phyloP scores from a whole-genome alignment of 192 early-diverging fungal genomes.

The Borealophlyctis nickersoniae region DNA sequence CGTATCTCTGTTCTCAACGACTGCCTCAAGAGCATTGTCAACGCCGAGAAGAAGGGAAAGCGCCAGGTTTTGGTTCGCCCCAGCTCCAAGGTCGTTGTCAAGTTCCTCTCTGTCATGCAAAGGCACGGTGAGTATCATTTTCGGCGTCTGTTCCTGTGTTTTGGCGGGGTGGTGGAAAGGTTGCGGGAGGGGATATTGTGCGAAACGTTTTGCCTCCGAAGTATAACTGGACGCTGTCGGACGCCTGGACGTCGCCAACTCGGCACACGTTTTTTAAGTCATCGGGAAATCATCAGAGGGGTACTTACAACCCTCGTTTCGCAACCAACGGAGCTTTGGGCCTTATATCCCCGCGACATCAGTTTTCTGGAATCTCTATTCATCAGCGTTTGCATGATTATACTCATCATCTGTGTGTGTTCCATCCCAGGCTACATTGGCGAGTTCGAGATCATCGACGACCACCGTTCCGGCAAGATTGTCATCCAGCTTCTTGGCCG shows the following conservation, averaged over 20 bases:
- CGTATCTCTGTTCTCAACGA: constrained; percentile 91
- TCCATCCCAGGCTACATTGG: constrained; percentile 89
- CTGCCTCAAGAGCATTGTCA: constrained; percentile 98
- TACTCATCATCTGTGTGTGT: too few relatives aligned
- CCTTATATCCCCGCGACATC: too few relatives aligned
- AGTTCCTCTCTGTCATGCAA: constrained; percentile 99
- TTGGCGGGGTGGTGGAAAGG: not conserved
- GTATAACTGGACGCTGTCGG: constrained; percentile 72
- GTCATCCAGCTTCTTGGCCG: constrained; percentile 97
- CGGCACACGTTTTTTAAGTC: constrained; percentile 70
- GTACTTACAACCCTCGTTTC: too few relatives aligned
- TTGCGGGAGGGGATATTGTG: not conserved
- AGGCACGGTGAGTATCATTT: constrained; percentile 75
- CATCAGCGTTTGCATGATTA: too few relatives aligned
- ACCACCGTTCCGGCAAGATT: constrained; percentile 97
- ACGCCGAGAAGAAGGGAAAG: constrained; percentile 98
- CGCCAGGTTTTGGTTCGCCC: constrained; percentile 96
- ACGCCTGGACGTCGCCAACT: constrained; percentile 42
- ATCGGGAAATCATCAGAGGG: constrained; percentile 60
- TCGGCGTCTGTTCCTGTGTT: not conserved
- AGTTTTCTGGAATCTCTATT: constrained; percentile 25
- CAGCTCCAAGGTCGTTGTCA: constrained; percentile 96
- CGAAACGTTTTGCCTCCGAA: too few relatives aligned
- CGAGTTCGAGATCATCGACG: constrained; percentile 98
- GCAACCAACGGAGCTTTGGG: too few relatives aligned